Conservation (phyloP, 225 moss, liverwort and hornwort species). For the Bryoerythrophyllum caledonicum region DNA sequence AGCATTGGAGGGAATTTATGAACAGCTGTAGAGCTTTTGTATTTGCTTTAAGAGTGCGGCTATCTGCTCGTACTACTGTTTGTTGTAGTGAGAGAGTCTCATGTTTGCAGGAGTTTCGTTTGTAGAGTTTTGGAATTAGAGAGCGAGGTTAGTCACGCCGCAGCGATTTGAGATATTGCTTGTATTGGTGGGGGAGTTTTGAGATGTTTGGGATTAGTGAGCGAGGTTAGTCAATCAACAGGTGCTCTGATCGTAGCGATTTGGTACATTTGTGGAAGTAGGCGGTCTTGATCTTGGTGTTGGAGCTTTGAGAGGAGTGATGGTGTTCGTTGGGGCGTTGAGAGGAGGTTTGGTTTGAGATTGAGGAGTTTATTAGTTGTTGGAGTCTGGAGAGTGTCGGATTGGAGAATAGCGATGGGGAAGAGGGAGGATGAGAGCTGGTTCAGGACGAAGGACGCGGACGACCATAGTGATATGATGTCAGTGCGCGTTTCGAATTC, state of each 20-base stretch:
- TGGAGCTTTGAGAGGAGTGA: background rate
- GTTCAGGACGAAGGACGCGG: constrained; percentile 31
- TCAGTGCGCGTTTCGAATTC: constrained; percentile 37
- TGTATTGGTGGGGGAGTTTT: too few species aligned
- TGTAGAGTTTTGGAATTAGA: background rate
- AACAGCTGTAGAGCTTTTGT: background rate
- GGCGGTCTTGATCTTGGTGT: background rate
- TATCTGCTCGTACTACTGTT: background rate
- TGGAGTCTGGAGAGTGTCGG: background rate
- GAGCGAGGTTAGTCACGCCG: too few species aligned
- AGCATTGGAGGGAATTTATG: background rate
- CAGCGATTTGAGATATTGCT: too few species aligned
- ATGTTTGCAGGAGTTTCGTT: background rate
- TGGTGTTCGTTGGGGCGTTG: too few species aligned
- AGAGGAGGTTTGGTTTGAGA: background rate
- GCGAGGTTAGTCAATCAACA: background rate
- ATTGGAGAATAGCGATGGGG: constrained; percentile 16
- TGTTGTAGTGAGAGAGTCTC: background rate
- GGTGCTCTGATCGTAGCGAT: background rate
- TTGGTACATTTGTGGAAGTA: background rate
- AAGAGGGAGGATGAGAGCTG: constrained; percentile 42
- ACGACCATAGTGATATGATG: constrained; percentile 29
- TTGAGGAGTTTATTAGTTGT: background rate
- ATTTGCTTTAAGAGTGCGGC: background rate
- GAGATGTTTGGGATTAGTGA: too few species aligned